Base-by-base conservation (phyloP, 345 rosid genomes). In the Melastoma malabathricum region DNA sequence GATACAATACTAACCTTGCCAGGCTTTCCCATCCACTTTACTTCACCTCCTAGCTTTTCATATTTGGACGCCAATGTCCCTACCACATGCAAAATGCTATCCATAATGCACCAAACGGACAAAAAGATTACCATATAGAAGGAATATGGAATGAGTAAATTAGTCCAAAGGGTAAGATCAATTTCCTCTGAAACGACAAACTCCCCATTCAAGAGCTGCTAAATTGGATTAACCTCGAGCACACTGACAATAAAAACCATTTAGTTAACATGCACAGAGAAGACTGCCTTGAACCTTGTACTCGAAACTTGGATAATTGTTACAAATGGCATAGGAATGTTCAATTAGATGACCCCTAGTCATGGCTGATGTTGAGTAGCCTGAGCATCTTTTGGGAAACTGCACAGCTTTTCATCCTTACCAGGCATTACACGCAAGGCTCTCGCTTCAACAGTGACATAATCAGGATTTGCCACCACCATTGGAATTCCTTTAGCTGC, bases 1-100 rank as follows among this genome's bases (percentile, higher is more conserved):
- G 44, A 15, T 44, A 22, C 46, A 17, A 4, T 16, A 48, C 48
- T 60, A 56, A 85, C 98, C 96, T 84, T 77, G 59, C 75, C 77
- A 39, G 98, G 98, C 64, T 86, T 86, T 16, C 98, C 98, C 87
- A 86, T 90, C 96, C 96, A 90, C 68, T 74, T 90, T 48, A 90
- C 96, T 63, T 82, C 92, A 64, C 89, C 96, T 10, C 96, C 92
- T 38, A 86, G 77, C 64, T 84, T 77, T 76, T 90, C 94, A 60
- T 77, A 90, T 66, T 78, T 84, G 47, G 89, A 70, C 48, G 89
- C 98, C 65, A 92, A 69, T 5, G 89, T 78, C 61, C 93, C 89
- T 82, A 53, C 51, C 5, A 65, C 41, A 8, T 34, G 12, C 41
- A 34, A 34, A 22, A 34, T 6, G 41, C 41, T 34, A 34, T 34